A percentile compares a stretch with the other conserved stretches of the same genome.
These are phyloP conservation scores for Candida oleophila DNA, from an alignment of 805 yeast species.

Conservation along the genomic window DNA sequence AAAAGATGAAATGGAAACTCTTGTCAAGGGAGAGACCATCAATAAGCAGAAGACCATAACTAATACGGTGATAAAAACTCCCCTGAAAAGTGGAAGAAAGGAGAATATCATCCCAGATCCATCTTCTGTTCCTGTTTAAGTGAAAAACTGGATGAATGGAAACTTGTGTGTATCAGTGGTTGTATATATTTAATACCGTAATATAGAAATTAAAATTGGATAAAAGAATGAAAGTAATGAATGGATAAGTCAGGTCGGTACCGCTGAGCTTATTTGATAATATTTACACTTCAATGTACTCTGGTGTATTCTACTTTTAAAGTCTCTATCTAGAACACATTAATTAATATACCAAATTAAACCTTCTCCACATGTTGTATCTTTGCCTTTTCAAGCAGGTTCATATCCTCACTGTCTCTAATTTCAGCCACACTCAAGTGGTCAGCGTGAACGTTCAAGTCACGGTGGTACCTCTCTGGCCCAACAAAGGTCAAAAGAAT, in stretches of 20 bases:
- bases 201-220: not conserved
- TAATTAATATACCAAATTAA: too few species aligned
- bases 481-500: constrained; percentile 51
- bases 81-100: constrained; percentile 10
- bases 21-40: constrained; percentile 77
- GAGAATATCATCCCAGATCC: constrained; percentile 12
- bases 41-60: constrained; percentile 67
- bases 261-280: too few species aligned
- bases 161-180: not conserved
- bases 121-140: constrained; percentile 14
- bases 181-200: not conserved
- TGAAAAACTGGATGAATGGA: not conserved
- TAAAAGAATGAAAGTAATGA: too few species aligned
- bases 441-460: constrained; percentile 15
- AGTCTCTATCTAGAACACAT: too few species aligned
- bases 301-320: too few species aligned
- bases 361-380: constrained; percentile 1
- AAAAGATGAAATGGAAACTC: constrained; percentile 83
- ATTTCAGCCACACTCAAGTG: constrained; percentile 4
- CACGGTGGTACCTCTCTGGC: constrained; percentile 51
- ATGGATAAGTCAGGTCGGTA: too few species aligned
- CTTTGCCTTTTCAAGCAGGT: not conserved
- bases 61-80: constrained; percentile 58
- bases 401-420: not conserved
- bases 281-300: too few species aligned